These are phyloP conservation scores for Pichia deserticola DNA, from an alignment of 805 yeast species.

Conservation along the genomic window DNA sequence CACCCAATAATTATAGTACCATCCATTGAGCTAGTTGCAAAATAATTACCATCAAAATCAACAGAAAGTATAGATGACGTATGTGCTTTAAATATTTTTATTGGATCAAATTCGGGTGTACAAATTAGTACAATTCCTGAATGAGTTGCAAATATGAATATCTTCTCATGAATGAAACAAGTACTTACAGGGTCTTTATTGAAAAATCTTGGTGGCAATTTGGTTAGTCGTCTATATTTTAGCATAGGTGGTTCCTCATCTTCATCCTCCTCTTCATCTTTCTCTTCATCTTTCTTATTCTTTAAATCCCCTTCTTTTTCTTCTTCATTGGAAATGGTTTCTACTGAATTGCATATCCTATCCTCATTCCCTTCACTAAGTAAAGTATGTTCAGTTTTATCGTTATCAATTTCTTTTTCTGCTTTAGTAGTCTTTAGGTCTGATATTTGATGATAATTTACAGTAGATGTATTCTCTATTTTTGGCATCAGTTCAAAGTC, in stretches of 20 bases:
- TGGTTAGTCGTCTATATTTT: slow-evolving; percentile 63
- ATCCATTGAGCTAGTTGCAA: slow-evolving; percentile 89
- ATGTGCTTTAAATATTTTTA: slow-evolving; percentile 77
- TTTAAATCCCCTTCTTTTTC: slow-evolving; percentile 25
- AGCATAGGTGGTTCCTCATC: slow-evolving; percentile 63
- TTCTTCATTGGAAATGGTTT: not conserved
- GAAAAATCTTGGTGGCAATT: slow-evolving; percentile 66
- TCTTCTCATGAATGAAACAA: slow-evolving; percentile 48
- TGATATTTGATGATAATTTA: too few relatives aligned
- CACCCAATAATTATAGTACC: slow-evolving; percentile 86
- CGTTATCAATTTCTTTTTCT: not conserved
- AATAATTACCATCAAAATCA: slow-evolving; percentile 61
- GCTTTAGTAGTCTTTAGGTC: too few relatives aligned
- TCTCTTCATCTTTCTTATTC: slow-evolving; percentile 25
- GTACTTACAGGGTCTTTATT: slow-evolving; percentile 72
- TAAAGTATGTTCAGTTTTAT: not conserved
- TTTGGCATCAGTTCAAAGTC: too few relatives aligned
- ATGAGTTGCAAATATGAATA: slow-evolving; percentile 82
- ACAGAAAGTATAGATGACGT: slow-evolving; percentile 74
- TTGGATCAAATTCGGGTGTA: slow-evolving; percentile 46
- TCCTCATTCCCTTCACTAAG: not conserved
- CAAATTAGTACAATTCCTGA: slow-evolving; percentile 74
- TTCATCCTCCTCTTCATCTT: slow-evolving; percentile 30
- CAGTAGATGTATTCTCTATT: too few relatives aligned
- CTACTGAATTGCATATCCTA: not conserved